Percentiles rank a stretch among this genome's conserved stretches.
These are phyloP conservation scores for Myrica gale DNA, from an alignment of 306 rosid genomes.

Conservation along the genomic window DNA sequence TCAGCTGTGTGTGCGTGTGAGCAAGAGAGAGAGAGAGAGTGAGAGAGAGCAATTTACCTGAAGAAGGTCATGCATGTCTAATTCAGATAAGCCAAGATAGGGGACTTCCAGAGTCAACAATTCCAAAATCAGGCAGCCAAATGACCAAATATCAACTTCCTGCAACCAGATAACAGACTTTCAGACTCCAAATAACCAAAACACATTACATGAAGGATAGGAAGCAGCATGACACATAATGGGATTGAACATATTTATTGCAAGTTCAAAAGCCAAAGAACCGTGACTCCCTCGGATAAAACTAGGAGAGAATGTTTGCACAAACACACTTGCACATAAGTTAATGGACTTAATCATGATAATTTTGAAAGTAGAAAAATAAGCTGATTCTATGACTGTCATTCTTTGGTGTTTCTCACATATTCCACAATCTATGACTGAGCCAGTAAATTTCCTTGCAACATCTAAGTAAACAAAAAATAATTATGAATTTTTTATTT, in stretches of 20 bases:
- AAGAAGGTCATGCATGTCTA: slow-evolving; percentile 55
- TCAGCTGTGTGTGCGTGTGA: no score
- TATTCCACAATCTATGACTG: neutral
- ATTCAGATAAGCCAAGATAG: slow-evolving; percentile 57
- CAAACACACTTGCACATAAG: neutral
- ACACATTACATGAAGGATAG: neutral
- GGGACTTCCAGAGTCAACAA: slow-evolving; percentile 76
- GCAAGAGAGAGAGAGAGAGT: no score
- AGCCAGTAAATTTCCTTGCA: neutral
- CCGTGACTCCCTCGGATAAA: neutral
- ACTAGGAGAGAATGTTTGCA: no score
- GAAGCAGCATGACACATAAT: neutral
- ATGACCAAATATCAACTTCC: slow-evolving; percentile 98
- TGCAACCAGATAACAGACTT: slow-evolving; percentile 36
- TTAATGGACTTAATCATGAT: neutral
- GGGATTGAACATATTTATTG: neutral
- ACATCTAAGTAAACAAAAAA: neutral
- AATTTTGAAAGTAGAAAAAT: neutral
- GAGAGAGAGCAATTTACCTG: slow-evolving; percentile 41
- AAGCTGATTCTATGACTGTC: neutral
- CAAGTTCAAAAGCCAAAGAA: neutral
- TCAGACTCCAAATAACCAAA: slow-evolving; percentile 8
- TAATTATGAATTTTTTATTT: no score
- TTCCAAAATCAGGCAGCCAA: slow-evolving; percentile 88
- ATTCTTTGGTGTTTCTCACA: neutral